phyloP scores from a whole-genome alignment of 129 eudicot species.

The Flaveria linearis region DNA sequence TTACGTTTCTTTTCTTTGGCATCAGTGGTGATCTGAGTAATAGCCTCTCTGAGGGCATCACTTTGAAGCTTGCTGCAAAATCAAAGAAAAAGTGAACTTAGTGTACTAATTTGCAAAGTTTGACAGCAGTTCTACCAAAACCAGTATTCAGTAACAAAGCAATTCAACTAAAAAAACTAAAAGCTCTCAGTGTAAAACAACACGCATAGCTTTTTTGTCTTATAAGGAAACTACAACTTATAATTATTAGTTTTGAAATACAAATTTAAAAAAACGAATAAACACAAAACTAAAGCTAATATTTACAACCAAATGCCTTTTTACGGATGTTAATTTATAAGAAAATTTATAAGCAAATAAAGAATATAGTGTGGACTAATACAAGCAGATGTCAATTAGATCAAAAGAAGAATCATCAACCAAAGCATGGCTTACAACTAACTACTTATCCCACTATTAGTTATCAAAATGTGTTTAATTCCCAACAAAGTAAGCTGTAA shows the following conservation, averaged over 20 bases:
- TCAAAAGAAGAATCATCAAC: too few relatives aligned
- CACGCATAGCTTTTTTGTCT: background rate
- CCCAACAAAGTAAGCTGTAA: background rate
- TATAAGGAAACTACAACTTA: background rate
- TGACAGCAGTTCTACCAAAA: background rate
- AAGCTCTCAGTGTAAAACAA: background rate
- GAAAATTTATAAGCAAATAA: too few relatives aligned
- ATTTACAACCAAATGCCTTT: too few relatives aligned
- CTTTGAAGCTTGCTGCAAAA: conserved; percentile 52
- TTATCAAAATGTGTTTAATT: too few relatives aligned
- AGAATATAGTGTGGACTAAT: too few relatives aligned
- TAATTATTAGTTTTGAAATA: background rate
- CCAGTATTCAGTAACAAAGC: background rate
- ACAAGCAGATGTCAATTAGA: too few relatives aligned
- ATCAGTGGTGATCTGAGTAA: conserved; percentile 44
- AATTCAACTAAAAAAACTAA: background rate
- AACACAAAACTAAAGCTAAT: background rate
- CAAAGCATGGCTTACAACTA: too few relatives aligned
- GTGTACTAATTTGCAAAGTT: background rate
- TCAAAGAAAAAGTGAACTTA: background rate
- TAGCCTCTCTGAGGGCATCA: conserved; percentile 57
- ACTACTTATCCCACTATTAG: too few relatives aligned
- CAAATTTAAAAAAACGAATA: background rate
- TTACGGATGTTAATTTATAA: too few relatives aligned
- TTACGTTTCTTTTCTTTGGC: conserved; percentile 52